Percentiles rank a stretch among this genome's conserved stretches.
Evolutionary conservation across 2,329 filamentous ascomycete genomes (phyloP).

Genomic region (Alternaria sp.): DNA sequence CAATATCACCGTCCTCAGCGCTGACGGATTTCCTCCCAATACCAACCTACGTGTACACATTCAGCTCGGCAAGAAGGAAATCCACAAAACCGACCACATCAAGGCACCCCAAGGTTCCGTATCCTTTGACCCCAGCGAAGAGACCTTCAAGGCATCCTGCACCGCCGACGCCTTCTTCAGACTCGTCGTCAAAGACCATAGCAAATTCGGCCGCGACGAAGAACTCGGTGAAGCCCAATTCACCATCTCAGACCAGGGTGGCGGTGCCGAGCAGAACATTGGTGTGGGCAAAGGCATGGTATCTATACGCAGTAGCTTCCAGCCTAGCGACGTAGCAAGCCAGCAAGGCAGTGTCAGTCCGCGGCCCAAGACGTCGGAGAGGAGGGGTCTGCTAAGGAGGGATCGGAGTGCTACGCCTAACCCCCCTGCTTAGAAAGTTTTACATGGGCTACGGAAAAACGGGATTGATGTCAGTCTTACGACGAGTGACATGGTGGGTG

Average conservation of each 20-base stretch:
- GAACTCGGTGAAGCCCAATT: conserved; percentile 86
- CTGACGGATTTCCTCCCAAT: conserved; percentile 76
- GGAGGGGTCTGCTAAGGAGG: conserved; percentile 59
- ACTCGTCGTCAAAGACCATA: conserved; percentile 83
- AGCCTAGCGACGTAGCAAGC: conserved; percentile 54
- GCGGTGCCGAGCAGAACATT: conserved; percentile 74
- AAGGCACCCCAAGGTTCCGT: conserved; percentile 70
- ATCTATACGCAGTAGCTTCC: conserved; percentile 76
- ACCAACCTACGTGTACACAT: conserved; percentile 82
- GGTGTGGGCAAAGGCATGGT: conserved; percentile 77
- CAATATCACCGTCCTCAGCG: conserved; percentile 79
- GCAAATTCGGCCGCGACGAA: conserved; percentile 83
- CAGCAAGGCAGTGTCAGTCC: conserved; percentile 47
- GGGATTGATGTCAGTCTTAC: neutral
- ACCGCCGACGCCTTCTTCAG: conserved; percentile 86
- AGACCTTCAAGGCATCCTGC: conserved; percentile 80
- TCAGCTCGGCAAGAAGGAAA: conserved; percentile 72
- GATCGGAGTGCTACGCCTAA: conserved; percentile 16
- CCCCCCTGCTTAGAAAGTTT: conserved; percentile 10
- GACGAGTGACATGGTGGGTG: neutral
- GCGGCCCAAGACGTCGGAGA: conserved; percentile 21
- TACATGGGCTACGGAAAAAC: neutral
- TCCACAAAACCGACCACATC: conserved; percentile 92
- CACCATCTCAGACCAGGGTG: conserved; percentile 83
- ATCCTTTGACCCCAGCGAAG: conserved; percentile 62